A percentile compares a stretch with the other conserved stretches of the same genome.
Evolutionary conservation across 1,139 yeast species (phyloP).

Genomic region (Debaryomycetaceae sp.): DNA sequence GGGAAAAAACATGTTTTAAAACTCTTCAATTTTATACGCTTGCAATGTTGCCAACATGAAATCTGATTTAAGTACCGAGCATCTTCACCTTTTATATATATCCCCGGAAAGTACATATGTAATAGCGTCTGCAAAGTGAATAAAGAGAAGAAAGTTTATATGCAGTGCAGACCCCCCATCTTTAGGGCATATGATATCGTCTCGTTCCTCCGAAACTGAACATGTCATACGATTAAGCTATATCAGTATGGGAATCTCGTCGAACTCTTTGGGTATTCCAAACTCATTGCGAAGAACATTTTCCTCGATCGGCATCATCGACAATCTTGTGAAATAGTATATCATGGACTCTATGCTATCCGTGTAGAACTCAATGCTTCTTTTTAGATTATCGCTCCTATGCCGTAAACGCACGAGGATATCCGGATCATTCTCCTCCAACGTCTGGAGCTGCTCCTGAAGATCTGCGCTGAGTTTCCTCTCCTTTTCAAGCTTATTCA

Average conservation of each 20-base stretch:
- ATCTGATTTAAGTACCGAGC: too few relatives aligned
- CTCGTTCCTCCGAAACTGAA: neutral
- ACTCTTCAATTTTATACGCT: too few relatives aligned
- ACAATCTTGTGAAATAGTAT: conserved; percentile 9
- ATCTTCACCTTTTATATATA: too few relatives aligned
- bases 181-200: too few relatives aligned
- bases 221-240: neutral
- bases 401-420: conserved; percentile 2
- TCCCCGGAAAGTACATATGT: too few relatives aligned
- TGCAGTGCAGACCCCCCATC: too few relatives aligned
- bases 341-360: conserved; percentile 12
- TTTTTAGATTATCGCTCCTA: conserved; percentile 1
- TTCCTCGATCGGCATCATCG: conserved; percentile 6
- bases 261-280: conserved; percentile 13
- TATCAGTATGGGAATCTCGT: conserved; percentile 5
- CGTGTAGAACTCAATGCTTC: conserved; percentile 11
- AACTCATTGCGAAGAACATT: conserved; percentile 10
- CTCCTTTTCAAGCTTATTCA: conserved; percentile 2
- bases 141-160: too few relatives aligned
- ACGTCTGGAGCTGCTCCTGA: conserved; percentile 2
- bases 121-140: too few relatives aligned
- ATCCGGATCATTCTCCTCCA: conserved; percentile 3
- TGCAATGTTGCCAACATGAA: too few relatives aligned
- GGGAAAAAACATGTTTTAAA: conserved; percentile 8
- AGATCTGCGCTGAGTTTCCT: conserved; percentile 1